Base-by-base conservation (phyloP, 768 basidiomycete species). In the Daedaleopsis sinensis region DNA sequence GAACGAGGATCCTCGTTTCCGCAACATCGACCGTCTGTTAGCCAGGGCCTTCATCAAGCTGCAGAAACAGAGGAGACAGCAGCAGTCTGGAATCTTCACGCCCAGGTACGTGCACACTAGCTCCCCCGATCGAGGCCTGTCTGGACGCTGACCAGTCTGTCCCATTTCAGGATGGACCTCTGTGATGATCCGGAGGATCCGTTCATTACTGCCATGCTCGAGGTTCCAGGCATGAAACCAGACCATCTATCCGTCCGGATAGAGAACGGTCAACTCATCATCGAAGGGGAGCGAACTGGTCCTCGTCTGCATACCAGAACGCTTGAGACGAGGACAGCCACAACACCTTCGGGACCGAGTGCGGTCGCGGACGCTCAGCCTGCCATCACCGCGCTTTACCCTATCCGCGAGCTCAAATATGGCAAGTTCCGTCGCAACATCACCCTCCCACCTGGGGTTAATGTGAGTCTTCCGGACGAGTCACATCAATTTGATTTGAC, bases 181-280 rank as follows among this genome's bases (percentile, higher is more conserved):
- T 79, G 69, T 55, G 77, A 80, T 62, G 74, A 78, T 44, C 71
- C 74, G 1, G 61, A 67, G 1, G 71, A 67, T 15, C 69, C 73
- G 5, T 67, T 69, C 50, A 67, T 78, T 46, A 71, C 68, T 18
- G 78, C 79, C 8, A 66, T 67, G 1, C 69, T 80, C 10, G 79
- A 80, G 57, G 70, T 80, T 18, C 79, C 79, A 18, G 79, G 79
- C 19, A 65, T 80, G 56, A 72, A 72, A 32, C 67, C 70, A 19
- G 72, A 76, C 21, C 72, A 78, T 15, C 62, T 80, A 5, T 67
- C 61, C 12, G 71, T 80, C 6, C 71, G 72, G 32, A 64, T 80
- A 0, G 73, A 75, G 38, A 59, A 69, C 58, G 68, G 69, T 2
- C 51, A 57, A 0, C 72, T 80, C 18, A 63, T 76, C 46, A 59